Evolutionary conservation across 192 early-diverging fungal genomes (phyloP).

Genomic region (Backusella tarrabulga): DNA sequence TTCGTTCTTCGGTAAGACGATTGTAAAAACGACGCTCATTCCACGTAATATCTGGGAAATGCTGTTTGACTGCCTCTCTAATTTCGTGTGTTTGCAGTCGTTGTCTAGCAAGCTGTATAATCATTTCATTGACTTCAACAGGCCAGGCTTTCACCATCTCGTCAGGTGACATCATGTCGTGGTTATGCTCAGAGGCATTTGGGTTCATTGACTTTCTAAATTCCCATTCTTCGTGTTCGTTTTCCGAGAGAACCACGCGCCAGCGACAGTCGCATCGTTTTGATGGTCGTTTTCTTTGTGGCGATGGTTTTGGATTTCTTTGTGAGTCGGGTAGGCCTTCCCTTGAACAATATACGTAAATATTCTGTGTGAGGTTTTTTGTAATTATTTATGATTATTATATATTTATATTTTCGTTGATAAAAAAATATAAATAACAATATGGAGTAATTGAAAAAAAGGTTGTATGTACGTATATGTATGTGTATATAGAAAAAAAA

Average conservation of each 20-base stretch:
- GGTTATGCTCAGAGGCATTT: conserved; percentile 52
- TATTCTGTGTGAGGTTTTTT: conserved; percentile 39
- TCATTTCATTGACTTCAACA: conserved; percentile 45
- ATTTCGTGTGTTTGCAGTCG: conserved; percentile 47
- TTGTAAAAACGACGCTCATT: conserved; percentile 63
- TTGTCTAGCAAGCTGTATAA: conserved; percentile 49
- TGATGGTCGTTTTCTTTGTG: conserved; percentile 53
- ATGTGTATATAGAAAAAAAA: background rate
- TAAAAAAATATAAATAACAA: background rate
- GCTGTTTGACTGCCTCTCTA: conserved; percentile 41
- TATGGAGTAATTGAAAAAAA: background rate
- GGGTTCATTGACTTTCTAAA: conserved; percentile 58
- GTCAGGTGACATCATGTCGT: conserved; percentile 52
- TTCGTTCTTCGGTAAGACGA: conserved; percentile 55
- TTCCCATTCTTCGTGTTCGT: conserved; percentile 50
- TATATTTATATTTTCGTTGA: background rate
- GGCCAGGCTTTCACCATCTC: conserved; percentile 58
- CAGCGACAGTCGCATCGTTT: conserved; percentile 60
- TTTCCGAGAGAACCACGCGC: conserved; percentile 57
- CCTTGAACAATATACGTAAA: conserved; percentile 61
- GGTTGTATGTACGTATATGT: background rate
- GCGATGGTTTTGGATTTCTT: conserved; percentile 50
- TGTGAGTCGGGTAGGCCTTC: conserved; percentile 58
- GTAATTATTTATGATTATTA: background rate
- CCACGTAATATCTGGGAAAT: conserved; percentile 56